Conservation (phyloP, 805 yeast genomes). For the Candida ulmi region DNA sequence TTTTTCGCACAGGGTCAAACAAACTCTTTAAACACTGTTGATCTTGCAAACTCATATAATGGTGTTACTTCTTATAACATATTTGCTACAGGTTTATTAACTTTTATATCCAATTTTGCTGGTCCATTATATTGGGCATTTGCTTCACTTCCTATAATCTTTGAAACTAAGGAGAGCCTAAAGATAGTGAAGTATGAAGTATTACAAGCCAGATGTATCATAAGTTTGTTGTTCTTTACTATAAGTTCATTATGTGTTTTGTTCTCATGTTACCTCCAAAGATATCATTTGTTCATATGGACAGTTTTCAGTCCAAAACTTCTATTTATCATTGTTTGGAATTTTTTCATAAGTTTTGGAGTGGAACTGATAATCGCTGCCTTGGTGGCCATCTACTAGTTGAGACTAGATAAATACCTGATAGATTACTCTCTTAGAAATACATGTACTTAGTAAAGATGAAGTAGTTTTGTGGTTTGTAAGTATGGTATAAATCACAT, state of each 20-base stretch:
- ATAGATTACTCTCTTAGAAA: no score
- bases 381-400: constrained; percentile 3
- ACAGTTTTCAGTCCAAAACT: constrained; percentile 95
- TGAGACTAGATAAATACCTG: neutral
- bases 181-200: constrained; percentile 27
- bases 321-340: constrained; percentile 77
- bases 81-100: constrained; percentile 65
- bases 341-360: constrained; percentile 40
- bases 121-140: constrained; percentile 81
- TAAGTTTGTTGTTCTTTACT: constrained; percentile 43
- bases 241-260: constrained; percentile 53
- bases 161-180: constrained; percentile 23
- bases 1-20: constrained; percentile 90
- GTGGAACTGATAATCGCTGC: constrained; percentile 7
- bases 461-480: no score
- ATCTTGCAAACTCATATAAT: constrained; percentile 86
- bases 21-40: constrained; percentile 87
- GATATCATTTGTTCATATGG: constrained; percentile 93
- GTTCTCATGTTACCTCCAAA: constrained; percentile 62
- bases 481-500: no score
- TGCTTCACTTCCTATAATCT: constrained; percentile 34
- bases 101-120: constrained; percentile 79
- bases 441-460: no score
- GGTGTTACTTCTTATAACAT: constrained; percentile 74
- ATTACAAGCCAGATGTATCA: constrained; percentile 23